Conservation (phyloP, 2,329 filamentous ascomycete species). For the Fusarium udum region DNA sequence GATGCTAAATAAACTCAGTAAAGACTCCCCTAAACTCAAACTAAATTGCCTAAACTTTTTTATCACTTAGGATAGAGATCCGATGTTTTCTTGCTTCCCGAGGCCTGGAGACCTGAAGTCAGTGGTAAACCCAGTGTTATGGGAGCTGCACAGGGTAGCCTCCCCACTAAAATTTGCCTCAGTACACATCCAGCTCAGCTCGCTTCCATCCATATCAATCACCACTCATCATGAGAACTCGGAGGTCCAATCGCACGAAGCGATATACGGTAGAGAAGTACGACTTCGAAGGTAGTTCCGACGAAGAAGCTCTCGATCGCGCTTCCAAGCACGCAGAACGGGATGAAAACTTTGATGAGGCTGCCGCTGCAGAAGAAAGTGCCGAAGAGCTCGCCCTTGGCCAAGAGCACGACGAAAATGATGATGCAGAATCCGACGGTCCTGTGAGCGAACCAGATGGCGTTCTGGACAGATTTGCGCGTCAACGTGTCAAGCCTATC, state of each 20-base stretch:
- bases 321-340: conserved; percentile 41
- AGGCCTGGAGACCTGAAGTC: neutral
- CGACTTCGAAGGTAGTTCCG: conserved; percentile 48
- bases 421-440: conserved; percentile 44
- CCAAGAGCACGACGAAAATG: conserved; percentile 40
- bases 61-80: neutral
- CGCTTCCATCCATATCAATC: conserved; percentile 1
- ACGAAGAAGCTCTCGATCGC: conserved; percentile 41
- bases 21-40: no score
- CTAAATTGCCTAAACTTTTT: neutral
- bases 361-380: conserved; percentile 43
- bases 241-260: conserved; percentile 50
- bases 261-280: conserved; percentile 48
- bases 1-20: neutral
- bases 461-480: conserved; percentile 44
- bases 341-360: conserved; percentile 47
- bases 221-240: conserved; percentile 48
- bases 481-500: conserved; percentile 40
- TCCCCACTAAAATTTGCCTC: conserved; percentile 27
- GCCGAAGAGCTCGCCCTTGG: conserved; percentile 44
- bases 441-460: conserved; percentile 39
- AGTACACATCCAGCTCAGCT: conserved; percentile 9
- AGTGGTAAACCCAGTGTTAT: neutral
- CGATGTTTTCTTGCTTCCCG: neutral
- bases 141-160: neutral